A percentile compares a stretch with the other conserved stretches of the same genome.
phyloP scores from a whole-genome alignment of 176 grass and related monocot species.

The Cenchrus fungigraminus region DNA sequence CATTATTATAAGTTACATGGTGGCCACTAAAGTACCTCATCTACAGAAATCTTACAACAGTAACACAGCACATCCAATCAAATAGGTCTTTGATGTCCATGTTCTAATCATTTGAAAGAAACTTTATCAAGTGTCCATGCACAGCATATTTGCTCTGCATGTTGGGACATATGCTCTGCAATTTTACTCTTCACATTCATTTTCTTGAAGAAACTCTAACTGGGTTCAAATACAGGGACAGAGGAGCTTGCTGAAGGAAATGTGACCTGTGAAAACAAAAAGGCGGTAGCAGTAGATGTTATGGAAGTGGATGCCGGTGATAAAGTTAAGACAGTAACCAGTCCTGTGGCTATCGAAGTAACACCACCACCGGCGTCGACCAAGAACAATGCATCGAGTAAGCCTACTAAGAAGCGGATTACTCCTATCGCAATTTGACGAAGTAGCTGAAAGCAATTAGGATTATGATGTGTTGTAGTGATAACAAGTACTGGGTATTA shows the following conservation, averaged over 20 bases:
- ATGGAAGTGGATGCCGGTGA: constrained; percentile 62
- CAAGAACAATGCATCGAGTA: constrained; percentile 55
- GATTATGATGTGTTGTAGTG: constrained; percentile 39
- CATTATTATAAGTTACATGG: background rate
- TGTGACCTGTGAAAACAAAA: constrained; percentile 5
- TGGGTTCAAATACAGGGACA: constrained; percentile 42
- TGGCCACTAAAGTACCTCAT: background rate
- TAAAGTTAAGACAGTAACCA: constrained; percentile 42
- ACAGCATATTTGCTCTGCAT: background rate
- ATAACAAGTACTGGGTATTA: constrained; percentile 23
- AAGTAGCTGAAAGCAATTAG: constrained; percentile 45
- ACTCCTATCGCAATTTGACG: constrained; percentile 75
- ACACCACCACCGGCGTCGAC: constrained; percentile 16
- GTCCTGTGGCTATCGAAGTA: constrained; percentile 32
- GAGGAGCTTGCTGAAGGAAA: constrained; percentile 55
- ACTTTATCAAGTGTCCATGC: background rate
- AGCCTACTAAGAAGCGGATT: constrained; percentile 78
- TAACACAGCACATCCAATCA: background rate
- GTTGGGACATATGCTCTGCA: background rate
- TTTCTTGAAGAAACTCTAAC: constrained; percentile 19
- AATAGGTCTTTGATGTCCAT: constrained; percentile 1
- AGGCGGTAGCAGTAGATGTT: constrained; percentile 24
- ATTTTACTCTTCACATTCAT: background rate
- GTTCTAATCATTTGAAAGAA: background rate
- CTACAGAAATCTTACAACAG: background rate